phyloP scores from a whole-genome alignment of 148 eudicot genomes.

The Polygonum aviculare region DNA sequence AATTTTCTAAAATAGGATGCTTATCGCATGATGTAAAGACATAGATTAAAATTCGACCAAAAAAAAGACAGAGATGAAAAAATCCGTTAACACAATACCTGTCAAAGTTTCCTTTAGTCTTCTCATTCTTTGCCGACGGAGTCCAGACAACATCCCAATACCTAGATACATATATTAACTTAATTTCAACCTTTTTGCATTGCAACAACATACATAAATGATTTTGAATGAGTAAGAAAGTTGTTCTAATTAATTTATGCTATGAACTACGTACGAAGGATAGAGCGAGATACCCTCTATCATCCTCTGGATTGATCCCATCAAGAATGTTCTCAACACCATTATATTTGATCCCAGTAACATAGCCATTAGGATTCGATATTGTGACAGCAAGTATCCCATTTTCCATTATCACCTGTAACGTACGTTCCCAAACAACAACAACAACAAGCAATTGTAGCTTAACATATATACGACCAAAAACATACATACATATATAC shows the following conservation, averaged over 20 bases:
- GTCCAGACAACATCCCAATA: slow-evolving; percentile 90
- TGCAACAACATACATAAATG: not conserved
- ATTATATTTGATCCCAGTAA: slow-evolving; percentile 42
- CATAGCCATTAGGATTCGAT: slow-evolving; percentile 51
- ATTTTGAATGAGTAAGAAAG: not conserved
- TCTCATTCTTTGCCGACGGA: slow-evolving; percentile 21
- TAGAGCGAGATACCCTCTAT: slow-evolving; percentile 38
- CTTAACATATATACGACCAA: not conserved
- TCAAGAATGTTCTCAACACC: slow-evolving; percentile 58
- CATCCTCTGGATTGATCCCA: slow-evolving; percentile 37
- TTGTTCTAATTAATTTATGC: not conserved
- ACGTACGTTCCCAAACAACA: not conserved
- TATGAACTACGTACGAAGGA: not conserved
- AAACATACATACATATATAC: too few species aligned
- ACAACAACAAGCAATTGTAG: not conserved
- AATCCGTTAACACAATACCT: slow-evolving; percentile 21
- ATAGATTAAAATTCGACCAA: too few species aligned
- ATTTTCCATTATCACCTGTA: slow-evolving; percentile 61
- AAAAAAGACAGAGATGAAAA: too few species aligned
- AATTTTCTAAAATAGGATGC: too few species aligned
- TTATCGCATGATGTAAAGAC: too few species aligned
- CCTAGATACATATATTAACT: slow-evolving; percentile 16
- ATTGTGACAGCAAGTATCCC: slow-evolving; percentile 47
- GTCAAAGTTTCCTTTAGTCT: slow-evolving; percentile 26
- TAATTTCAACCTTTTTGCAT: not conserved